Evolutionary conservation across 352 stramenopile species (phyloP).

Genomic region (Elongisporangium prolatum): DNA sequence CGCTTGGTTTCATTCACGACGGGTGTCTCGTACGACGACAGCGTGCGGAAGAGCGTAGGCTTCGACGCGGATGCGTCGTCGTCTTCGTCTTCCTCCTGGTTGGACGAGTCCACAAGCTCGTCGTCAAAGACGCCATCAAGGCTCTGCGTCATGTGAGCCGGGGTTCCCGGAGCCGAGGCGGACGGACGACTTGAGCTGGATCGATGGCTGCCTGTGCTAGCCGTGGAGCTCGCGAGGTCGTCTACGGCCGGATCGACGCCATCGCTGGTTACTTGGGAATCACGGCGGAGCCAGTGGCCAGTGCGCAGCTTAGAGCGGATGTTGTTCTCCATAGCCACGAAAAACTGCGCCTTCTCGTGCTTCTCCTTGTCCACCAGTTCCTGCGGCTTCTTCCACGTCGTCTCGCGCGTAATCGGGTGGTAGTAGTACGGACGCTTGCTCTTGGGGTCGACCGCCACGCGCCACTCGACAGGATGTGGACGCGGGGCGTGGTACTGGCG

Average conservation of each 20-base stretch:
- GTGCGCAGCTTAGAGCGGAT: slow-evolving; percentile 85
- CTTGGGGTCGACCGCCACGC: slow-evolving; percentile 73
- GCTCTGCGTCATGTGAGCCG: slow-evolving; percentile 26
- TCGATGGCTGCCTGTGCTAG: slow-evolving; percentile 22
- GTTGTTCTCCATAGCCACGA: slow-evolving; percentile 96
- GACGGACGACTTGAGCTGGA: slow-evolving; percentile 22
- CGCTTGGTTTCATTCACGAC: slow-evolving; percentile 55
- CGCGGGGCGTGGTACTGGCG: background rate
- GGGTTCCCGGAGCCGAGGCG: background rate
- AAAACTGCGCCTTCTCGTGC: slow-evolving; percentile 87
- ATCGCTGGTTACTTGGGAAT: slow-evolving; percentile 7
- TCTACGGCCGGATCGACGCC: slow-evolving; percentile 22
- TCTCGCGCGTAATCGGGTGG: slow-evolving; percentile 93
- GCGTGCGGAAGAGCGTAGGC: slow-evolving; percentile 58
- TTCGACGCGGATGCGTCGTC: slow-evolving; percentile 31
- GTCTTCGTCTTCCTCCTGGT: slow-evolving; percentile 10
- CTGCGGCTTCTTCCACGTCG: slow-evolving; percentile 95
- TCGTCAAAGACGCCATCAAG: slow-evolving; percentile 36
- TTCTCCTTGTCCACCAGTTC: slow-evolving; percentile 77
- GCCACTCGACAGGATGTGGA: slow-evolving; percentile 49
- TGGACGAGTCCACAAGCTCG: background rate
- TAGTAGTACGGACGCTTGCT: slow-evolving; percentile 97
- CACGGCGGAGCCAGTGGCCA: slow-evolving; percentile 45
- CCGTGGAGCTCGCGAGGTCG: slow-evolving; percentile 24
- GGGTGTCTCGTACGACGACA: slow-evolving; percentile 79